phyloP scores from a whole-genome alignment of 768 basidiomycete species.

The Xerocomellus chrysenteron region DNA sequence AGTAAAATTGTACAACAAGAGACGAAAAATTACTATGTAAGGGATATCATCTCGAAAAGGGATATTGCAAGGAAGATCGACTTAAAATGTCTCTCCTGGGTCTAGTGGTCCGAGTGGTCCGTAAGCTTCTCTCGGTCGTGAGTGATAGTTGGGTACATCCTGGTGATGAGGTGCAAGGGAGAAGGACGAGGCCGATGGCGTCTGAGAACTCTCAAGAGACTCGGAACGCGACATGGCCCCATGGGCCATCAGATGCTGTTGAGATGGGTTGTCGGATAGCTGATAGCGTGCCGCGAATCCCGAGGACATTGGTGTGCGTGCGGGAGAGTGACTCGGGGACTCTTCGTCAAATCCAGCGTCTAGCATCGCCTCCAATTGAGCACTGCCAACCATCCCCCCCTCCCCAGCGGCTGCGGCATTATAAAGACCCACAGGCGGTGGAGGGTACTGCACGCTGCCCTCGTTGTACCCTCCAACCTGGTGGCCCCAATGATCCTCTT shows the following conservation, averaged over 20 bases:
- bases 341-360: constrained; percentile 79
- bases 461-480: constrained; percentile 98
- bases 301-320: constrained; percentile 27
- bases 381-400: constrained; percentile 53
- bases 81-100: constrained; percentile 53
- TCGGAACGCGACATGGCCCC: constrained; percentile 51
- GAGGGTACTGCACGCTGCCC: constrained; percentile 70
- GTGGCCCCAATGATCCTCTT: constrained; percentile 93
- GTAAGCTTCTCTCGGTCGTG: constrained; percentile 37
- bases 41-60: background rate
- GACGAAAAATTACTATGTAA: background rate
- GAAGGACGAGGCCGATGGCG: constrained; percentile 34
- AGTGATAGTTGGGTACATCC: constrained; percentile 38
- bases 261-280: constrained; percentile 52
- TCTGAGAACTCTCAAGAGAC: constrained; percentile 31
- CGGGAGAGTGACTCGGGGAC: constrained; percentile 51
- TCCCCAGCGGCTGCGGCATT: constrained; percentile 34
- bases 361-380: constrained; percentile 90
- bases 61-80: constrained; percentile 9
- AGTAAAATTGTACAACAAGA: constrained; percentile 15
- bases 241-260: constrained; percentile 44
- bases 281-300: constrained; percentile 58
- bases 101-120: constrained; percentile 61
- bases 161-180: constrained; percentile 28
- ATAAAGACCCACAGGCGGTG: constrained; percentile 76